These are phyloP conservation scores for Ganoderma lingzhi DNA, from an alignment of 1,284 basidiomycete species.

Conservation along the genomic window DNA sequence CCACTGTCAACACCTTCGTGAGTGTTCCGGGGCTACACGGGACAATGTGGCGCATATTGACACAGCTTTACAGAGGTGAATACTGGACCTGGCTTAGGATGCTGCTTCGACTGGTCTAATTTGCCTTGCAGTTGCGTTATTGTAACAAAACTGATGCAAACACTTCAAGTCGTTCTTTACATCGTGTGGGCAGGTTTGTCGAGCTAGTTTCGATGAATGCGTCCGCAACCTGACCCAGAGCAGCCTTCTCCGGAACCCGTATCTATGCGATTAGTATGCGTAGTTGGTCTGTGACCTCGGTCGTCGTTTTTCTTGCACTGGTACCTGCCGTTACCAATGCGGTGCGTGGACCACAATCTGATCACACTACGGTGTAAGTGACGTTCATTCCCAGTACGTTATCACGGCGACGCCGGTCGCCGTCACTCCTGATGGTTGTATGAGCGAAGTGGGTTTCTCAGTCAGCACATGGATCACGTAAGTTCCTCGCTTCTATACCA, in stretches of 20 bases:
- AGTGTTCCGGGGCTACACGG: neutral
- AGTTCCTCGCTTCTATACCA: neutral
- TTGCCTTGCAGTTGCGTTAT: constrained; percentile 11
- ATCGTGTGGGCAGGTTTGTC: constrained; percentile 28
- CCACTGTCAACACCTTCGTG: constrained; percentile 14
- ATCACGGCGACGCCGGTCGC: neutral
- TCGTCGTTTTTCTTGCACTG: constrained; percentile 24
- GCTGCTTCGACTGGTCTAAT: neutral
- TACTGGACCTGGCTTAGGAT: neutral
- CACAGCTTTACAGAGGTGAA: constrained; percentile 19
- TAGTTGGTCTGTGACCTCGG: constrained; percentile 15
- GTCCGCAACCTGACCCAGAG: neutral
- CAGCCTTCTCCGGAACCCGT: constrained; percentile 28
- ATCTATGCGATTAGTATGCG: constrained; percentile 27
- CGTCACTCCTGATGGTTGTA: constrained; percentile 11
- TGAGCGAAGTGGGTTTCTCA: neutral
- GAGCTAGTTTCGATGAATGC: neutral
- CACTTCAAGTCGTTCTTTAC: constrained; percentile 19
- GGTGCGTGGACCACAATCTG: constrained; percentile 4
- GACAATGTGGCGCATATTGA: neutral
- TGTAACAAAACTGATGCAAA: constrained; percentile 14
- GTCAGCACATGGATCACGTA: constrained; percentile 13
- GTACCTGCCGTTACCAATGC: constrained; percentile 26
- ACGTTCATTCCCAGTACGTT: neutral
- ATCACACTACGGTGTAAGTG: too few species aligned